Evolutionary conservation across 768 basidiomycete genomes (phyloP).

Genomic region (Suillus americanus): DNA sequence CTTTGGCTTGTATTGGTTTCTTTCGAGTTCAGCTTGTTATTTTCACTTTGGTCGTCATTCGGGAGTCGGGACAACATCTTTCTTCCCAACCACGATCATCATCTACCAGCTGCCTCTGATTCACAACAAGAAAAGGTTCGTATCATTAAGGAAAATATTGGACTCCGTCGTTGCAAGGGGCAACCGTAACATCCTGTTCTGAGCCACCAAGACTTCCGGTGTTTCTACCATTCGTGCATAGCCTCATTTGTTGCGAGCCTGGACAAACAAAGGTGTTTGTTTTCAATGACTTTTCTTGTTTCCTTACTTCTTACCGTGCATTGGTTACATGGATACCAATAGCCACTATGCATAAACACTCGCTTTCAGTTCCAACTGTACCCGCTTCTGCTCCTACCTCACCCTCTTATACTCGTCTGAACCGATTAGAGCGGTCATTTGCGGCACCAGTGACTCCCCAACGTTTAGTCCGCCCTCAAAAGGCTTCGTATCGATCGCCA

Average conservation of each 20-base stretch:
- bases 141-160: slow-evolving; percentile 5
- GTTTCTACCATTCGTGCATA: slow-evolving; percentile 25
- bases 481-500: slow-evolving; percentile 53
- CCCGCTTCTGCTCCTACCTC: slow-evolving; percentile 47
- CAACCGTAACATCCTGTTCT: slow-evolving; percentile 12
- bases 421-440: slow-evolving; percentile 27
- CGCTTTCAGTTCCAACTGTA: slow-evolving; percentile 28
- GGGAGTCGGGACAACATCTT: slow-evolving; percentile 20
- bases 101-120: slow-evolving; percentile 12
- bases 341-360: slow-evolving; percentile 28
- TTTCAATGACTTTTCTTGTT: slow-evolving; percentile 4
- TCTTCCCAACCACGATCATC: slow-evolving; percentile 9
- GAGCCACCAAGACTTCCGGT: slow-evolving; percentile 21
- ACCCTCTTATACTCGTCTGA: slow-evolving; percentile 38
- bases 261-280: slow-evolving; percentile 21
- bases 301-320: neutral
- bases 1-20: slow-evolving; percentile 15
- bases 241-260: slow-evolving; percentile 19
- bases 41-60: slow-evolving; percentile 28
- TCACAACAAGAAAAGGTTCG: slow-evolving; percentile 15
- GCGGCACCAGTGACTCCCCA: slow-evolving; percentile 63
- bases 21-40: slow-evolving; percentile 20
- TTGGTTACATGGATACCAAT: slow-evolving; percentile 11
- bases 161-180: slow-evolving; percentile 16
- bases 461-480: slow-evolving; percentile 48